Percentiles rank a stretch among this genome's conserved stretches.
Conservation (phyloP, 139 green algal genomes). For the Closterium sp. region DNA sequence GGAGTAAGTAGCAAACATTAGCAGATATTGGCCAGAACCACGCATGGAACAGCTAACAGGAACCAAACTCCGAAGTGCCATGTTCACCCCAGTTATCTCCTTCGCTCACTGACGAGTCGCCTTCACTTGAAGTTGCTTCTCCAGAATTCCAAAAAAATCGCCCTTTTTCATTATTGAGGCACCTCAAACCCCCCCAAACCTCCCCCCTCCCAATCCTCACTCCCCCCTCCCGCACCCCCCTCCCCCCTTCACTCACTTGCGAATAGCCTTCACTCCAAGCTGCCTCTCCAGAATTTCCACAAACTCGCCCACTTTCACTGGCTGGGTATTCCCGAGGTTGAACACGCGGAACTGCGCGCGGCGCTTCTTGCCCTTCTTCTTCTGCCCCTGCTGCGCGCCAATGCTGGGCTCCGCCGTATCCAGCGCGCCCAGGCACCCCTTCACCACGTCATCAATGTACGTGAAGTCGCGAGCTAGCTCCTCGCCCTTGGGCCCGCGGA, state of each 20-base stretch:
- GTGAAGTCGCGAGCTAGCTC: slow-evolving; percentile 74
- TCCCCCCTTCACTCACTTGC: too few relatives aligned
- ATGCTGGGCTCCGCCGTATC: slow-evolving; percentile 50
- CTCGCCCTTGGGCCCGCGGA: slow-evolving; percentile 45
- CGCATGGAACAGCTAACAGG: too few relatives aligned
- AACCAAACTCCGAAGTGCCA: too few relatives aligned
- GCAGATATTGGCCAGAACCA: too few relatives aligned
- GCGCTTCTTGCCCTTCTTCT: slow-evolving; percentile 27
- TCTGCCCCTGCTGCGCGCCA: background rate
- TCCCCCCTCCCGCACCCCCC: too few relatives aligned
- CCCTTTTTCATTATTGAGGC: slow-evolving; percentile 51
- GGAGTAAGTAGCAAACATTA: background rate
- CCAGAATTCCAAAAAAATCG: slow-evolving; percentile 64
- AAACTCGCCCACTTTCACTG: slow-evolving; percentile 65
- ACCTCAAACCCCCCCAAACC: too few relatives aligned
- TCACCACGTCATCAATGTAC: slow-evolving; percentile 79
- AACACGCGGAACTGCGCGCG: slow-evolving; percentile 55
- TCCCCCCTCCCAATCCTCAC: slow-evolving; percentile 51
- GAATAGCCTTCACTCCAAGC: slow-evolving; percentile 57
- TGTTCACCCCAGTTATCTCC: too few relatives aligned
- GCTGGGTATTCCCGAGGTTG: slow-evolving; percentile 79
- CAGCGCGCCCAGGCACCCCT: slow-evolving; percentile 62
- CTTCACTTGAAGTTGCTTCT: slow-evolving; percentile 61
- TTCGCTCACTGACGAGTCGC: slow-evolving; percentile 18
- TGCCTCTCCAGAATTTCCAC: slow-evolving; percentile 64